These are phyloP conservation scores for Phlegmacium glaucopus DNA, from an alignment of 768 basidiomycete species.

Conservation along the genomic window DNA sequence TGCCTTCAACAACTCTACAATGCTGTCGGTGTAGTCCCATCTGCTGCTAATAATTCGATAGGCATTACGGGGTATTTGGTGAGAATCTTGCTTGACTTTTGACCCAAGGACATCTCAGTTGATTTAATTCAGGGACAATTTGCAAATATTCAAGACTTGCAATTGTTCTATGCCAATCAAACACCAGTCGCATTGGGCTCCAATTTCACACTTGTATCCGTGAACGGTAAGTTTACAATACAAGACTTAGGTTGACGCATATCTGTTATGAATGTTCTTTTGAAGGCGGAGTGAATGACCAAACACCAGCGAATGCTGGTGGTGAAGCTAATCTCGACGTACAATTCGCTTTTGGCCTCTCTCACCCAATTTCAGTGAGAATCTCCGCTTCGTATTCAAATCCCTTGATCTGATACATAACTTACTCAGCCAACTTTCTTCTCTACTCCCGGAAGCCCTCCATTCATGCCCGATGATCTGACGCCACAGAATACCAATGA, in stretches of 20 bases:
- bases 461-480: conserved; percentile 45
- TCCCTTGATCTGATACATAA: not conserved
- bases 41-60: conserved; percentile 42
- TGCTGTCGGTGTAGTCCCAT: conserved; percentile 41
- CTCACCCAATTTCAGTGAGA: conserved; percentile 50
- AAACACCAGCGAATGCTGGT: conserved; percentile 47
- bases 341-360: conserved; percentile 59
- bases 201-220: conserved; percentile 48
- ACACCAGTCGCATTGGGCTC: conserved; percentile 44
- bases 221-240: conserved; percentile 41
- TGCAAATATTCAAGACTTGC: conserved; percentile 48
- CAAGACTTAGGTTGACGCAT: conserved; percentile 10
- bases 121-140: conserved; percentile 30
- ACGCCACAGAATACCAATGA: conserved; percentile 38
- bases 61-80: conserved; percentile 52
- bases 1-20: conserved; percentile 57
- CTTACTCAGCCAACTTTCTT: conserved; percentile 43
- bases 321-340: conserved; percentile 61
- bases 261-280: conserved; percentile 8
- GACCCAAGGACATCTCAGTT: conserved; percentile 47
- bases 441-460: conserved; percentile 60
- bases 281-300: conserved; percentile 56
- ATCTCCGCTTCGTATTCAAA: not conserved
- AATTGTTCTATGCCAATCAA: conserved; percentile 45
- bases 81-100: conserved; percentile 32